phyloP scores from a whole-genome alignment of 1,284 basidiomycete genomes.

The Heimioporus retisporus region DNA sequence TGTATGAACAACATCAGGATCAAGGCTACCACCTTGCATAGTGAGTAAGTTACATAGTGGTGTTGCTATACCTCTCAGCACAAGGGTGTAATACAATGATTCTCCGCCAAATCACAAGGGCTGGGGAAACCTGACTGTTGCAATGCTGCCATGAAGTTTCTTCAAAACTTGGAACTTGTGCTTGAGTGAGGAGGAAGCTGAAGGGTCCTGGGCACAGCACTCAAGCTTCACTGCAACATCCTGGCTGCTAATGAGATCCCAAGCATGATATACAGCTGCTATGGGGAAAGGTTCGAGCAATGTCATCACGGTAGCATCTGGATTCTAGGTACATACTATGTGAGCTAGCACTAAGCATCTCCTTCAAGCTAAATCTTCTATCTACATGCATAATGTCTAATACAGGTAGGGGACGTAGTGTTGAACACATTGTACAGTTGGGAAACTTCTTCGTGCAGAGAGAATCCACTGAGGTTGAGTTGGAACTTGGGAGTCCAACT shows the following conservation, averaged over 20 bases:
- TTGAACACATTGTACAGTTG: no score
- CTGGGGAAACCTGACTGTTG: neutral
- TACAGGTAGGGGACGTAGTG: neutral
- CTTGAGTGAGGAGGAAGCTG: neutral
- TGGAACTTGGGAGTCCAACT: no score
- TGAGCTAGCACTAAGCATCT: neutral
- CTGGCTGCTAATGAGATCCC: neutral
- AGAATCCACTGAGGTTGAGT: no score
- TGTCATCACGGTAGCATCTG: neutral
- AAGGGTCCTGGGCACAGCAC: neutral
- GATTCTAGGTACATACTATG: neutral
- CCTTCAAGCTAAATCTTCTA: conserved; percentile 1
- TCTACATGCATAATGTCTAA: neutral
- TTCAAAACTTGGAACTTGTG: neutral
- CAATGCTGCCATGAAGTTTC: neutral
- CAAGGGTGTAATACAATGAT: no score
- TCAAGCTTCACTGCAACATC: neutral
- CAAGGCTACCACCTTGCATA: no score
- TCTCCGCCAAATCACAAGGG: neutral
- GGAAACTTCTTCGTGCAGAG: no score
- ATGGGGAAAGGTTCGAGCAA: neutral
- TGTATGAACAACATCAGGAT: no score
- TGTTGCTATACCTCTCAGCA: no score
- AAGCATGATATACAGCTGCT: neutral
- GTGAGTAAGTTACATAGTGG: no score